Conservation (phyloP, 345 rosid genomes). For the Pistacia integerrima region DNA sequence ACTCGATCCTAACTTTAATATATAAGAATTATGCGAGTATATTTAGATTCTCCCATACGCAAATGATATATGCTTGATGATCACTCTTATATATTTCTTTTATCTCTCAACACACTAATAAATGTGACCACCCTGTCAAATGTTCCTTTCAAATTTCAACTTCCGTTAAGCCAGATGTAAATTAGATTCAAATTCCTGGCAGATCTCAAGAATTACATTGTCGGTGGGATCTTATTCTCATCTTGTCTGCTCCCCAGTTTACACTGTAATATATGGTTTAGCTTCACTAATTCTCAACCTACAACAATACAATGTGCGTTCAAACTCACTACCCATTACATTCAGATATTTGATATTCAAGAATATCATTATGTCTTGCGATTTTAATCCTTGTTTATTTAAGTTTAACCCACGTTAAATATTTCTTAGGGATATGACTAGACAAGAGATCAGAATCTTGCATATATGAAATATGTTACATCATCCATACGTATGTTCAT, state of each 20-base stretch:
- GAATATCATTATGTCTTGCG: background rate
- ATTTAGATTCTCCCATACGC: constrained; percentile 7
- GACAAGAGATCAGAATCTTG: too few species aligned
- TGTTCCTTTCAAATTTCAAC: constrained; percentile 5
- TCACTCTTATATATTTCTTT: background rate
- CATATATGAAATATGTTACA: too few species aligned
- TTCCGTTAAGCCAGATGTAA: constrained; percentile 22
- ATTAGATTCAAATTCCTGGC: constrained; percentile 31
- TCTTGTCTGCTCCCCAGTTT: constrained; percentile 35
- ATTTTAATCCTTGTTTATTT: background rate
- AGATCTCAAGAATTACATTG: constrained; percentile 32
- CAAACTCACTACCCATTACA: background rate
- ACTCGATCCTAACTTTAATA: background rate
- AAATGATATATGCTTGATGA: background rate
- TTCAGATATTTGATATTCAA: background rate
- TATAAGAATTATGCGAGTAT: background rate
- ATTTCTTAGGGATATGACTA: too few species aligned
- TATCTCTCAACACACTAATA: background rate
- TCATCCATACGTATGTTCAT: too few species aligned
- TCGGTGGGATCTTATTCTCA: constrained; percentile 40
- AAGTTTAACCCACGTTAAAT: background rate
- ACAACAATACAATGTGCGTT: background rate
- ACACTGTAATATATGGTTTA: constrained; percentile 26
- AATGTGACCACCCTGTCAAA: constrained; percentile 28
- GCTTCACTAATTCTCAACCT: background rate